These are phyloP conservation scores for Drechslerella coelobrocha DNA, from an alignment of 2,329 filamentous ascomycete species.

Conservation along the genomic window DNA sequence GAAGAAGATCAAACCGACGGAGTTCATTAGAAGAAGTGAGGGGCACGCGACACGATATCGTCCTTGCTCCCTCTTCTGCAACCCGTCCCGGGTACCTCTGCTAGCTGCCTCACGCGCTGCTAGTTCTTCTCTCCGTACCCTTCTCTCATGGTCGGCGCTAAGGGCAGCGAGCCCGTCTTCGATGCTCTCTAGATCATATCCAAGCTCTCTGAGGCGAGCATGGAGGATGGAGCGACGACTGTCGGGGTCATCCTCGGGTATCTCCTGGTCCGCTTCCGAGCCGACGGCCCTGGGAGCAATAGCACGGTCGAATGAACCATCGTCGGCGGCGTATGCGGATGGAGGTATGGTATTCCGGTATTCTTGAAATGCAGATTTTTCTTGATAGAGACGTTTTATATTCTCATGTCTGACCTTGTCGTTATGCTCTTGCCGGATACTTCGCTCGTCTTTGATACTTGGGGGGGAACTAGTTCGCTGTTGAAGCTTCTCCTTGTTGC, in stretches of 20 bases:
- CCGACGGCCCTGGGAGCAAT: not conserved
- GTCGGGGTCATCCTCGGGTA: not conserved
- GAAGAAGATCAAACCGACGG: slow-evolving; percentile 18
- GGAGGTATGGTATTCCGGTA: slow-evolving; percentile 26
- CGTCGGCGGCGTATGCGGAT: slow-evolving; percentile 36
- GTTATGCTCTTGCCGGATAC: not conserved
- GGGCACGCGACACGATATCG: slow-evolving; percentile 14
- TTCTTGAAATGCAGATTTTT: slow-evolving; percentile 16
- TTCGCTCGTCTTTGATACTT: not conserved
- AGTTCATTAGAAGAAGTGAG: slow-evolving; percentile 20
- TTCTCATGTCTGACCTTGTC: slow-evolving; percentile 20
- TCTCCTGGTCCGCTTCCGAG: not conserved
- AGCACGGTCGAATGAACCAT: slow-evolving; percentile 38
- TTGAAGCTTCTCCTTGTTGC: not conserved
- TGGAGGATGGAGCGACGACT: not conserved
- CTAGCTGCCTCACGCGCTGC: too few relatives aligned
- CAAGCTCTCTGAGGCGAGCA: slow-evolving; percentile 26
- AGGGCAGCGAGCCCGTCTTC: not conserved
- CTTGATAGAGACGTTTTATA: slow-evolving; percentile 30
- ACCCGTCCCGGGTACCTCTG: too few relatives aligned
- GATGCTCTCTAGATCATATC: slow-evolving; percentile 3
- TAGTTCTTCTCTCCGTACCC: too few relatives aligned
- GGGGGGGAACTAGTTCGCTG: too few relatives aligned
- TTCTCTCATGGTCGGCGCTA: not conserved
- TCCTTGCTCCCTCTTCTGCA: slow-evolving; percentile 1